Evolutionary conservation across 2,329 filamentous ascomycete species (phyloP), one percentile per base, ranked within the genome.

Genomic region (Drechslera avenae): DNA sequence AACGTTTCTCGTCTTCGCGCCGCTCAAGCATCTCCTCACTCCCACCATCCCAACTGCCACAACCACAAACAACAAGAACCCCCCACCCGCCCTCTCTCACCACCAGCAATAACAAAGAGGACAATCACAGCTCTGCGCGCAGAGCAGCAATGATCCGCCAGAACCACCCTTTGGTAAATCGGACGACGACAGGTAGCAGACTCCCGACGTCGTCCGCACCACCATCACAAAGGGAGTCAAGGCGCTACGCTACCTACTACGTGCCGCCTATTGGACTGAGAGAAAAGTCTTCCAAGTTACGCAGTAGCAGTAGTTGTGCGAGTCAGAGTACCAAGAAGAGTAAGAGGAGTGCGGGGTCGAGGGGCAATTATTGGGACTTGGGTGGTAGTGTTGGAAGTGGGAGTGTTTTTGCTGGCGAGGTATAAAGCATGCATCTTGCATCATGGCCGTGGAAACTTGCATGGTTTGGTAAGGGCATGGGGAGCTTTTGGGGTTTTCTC

Each of bases 291-390:
- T 2, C 37, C 7, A 55, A 63, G 19, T 28, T 72, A 7, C 54
- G 62, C 44, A 72, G 80, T 52, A 83, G 85, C 51, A 72, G 69
- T 26, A 95, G 89, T 72, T 96, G 91, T 72, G 91, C 90, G 3
- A 96, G 90, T 68, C 90, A 96, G 75, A 95, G 90, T 72, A 90
- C 90, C 6, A 87, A 88, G 70, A 85, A 87, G 62, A 90, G 85
- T 28, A 86, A 84, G 32, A 80, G 72, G 4, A 89, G 85, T 63
- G 87, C 84, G 58, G 82, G 85, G 28, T 92, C 89, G 36, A 90
- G 86, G 37, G 79, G 91, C 45, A 90, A 96, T 69, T 97, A 95
- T 73, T 97, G 92, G 92, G 92, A 96, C 71, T 84, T 96, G 59
- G 90, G 90, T 19, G 89, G 86, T 5, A 91, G 86, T 62, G 82